Base-by-base conservation (phyloP, 176 grass and related monocot genomes). In the Eragrostis curvula region DNA sequence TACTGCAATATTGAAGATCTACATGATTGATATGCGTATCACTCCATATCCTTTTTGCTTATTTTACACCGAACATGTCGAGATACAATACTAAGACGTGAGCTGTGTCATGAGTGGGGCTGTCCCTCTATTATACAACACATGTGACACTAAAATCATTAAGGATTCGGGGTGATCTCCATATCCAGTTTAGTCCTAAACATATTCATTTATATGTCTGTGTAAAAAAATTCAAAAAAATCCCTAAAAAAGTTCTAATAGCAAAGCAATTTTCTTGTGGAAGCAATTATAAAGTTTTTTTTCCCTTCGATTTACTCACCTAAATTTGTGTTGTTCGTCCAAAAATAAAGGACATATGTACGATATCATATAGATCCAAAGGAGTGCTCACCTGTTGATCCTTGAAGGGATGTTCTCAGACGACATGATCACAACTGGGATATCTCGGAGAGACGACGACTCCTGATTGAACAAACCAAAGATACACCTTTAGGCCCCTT, bases 371-470 rank as follows among this genome's bases (percentile, higher is more conserved):
- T 63, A 36, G 17, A 36, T 29, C 43, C 32, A n/a, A 39, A 47
- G 2, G 11, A 43, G 47, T 74, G 72, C 83, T 91, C 80, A 93
- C 94, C 94, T 92, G 49, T 89, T 86, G 80, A 92, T 92, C 87
- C 90, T 75, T 61, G 86, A 92, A 80, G 86, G 86, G 18, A 86
- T 87, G 81, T 92, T 92, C 45, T 92, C 86, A 50, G 86, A 86
- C 46, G 83, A 89, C 90, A 92, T 92, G 74, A 92, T 92, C 75
- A 89, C 87, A 78, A 89, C 90, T 24, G 87, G 90, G 58, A 89
- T 92, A 67, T 89, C 86, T 72, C 81, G 80, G 18, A 89, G 52
- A 89, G 83, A 86, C 5, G 90, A 86, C 17, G 83, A 89, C 46
- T 83, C 86, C 90, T 88, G 65, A 75, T 42, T 82, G 78, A 62